These are phyloP conservation scores for Roridomyces roridus DNA, from an alignment of 768 basidiomycete genomes.

Conservation along the genomic window DNA sequence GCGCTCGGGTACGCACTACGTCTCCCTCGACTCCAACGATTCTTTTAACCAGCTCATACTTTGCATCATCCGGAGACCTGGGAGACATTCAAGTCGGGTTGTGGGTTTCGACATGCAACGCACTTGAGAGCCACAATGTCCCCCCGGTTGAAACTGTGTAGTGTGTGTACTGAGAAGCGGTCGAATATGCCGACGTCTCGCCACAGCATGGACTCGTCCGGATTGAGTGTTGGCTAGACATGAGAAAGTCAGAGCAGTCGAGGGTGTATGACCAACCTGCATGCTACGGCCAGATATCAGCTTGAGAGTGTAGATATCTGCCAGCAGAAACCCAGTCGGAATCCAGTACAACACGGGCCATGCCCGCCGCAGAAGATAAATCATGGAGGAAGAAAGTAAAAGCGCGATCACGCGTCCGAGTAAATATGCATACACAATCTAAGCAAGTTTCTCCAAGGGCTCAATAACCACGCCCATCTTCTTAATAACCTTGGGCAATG, in stretches of 20 bases:
- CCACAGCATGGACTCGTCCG: conserved; percentile 61
- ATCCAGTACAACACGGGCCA: conserved; percentile 58
- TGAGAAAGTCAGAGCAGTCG: background rate
- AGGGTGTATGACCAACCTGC: conserved; percentile 54
- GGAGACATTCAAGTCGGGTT: background rate
- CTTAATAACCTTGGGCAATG: conserved; percentile 84
- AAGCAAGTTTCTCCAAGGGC: conserved; percentile 63
- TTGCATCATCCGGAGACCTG: conserved; percentile 67
- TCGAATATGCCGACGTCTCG: conserved; percentile 72
- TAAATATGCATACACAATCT: background rate
- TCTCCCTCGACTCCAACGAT: conserved; percentile 71
- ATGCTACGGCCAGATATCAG: conserved; percentile 70
- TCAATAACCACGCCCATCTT: conserved; percentile 82
- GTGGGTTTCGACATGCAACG: background rate
- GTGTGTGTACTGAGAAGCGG: conserved; percentile 47
- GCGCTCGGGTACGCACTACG: conserved; percentile 68
- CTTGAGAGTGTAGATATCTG: conserved; percentile 58
- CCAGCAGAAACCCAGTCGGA: conserved; percentile 55
- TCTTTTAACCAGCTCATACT: conserved; percentile 65
- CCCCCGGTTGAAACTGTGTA: conserved; percentile 45
- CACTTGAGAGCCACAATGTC: conserved; percentile 74
- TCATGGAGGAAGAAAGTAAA: too few relatives aligned
- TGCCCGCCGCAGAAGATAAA: conserved; percentile 9
- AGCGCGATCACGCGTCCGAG: too few relatives aligned
- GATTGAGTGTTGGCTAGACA: conserved; percentile 74